These are phyloP conservation scores for Lasiosphaeria miniovina DNA, from an alignment of 495 filamentous ascomycete species.

Conservation along the genomic window DNA sequence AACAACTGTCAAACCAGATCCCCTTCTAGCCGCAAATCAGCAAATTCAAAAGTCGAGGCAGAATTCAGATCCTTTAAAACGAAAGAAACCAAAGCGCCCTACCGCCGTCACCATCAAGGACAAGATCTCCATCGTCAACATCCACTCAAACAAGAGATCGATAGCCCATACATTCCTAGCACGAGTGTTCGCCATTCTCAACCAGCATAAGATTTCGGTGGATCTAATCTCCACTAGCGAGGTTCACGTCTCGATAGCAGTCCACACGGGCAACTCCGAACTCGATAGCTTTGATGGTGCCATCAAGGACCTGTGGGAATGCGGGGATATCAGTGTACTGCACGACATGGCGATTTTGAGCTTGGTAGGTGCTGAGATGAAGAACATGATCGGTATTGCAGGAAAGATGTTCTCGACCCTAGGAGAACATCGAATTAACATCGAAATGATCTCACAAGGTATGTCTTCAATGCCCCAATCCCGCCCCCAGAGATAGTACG, in stretches of 20 bases:
- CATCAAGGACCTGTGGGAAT: constrained; percentile 63
- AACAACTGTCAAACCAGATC: constrained; percentile 74
- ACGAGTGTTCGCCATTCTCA: constrained; percentile 81
- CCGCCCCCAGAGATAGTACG: not conserved
- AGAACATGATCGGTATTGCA: constrained; percentile 87
- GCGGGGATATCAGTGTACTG: constrained; percentile 81
- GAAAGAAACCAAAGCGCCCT: constrained; percentile 51
- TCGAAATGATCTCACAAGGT: constrained; percentile 98
- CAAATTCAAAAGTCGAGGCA: constrained; percentile 42
- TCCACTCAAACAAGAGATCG: constrained; percentile 84
- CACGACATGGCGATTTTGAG: constrained; percentile 88
- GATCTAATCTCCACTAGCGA: constrained; percentile 93
- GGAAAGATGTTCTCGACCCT: constrained; percentile 87
- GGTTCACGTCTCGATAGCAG: constrained; percentile 92
- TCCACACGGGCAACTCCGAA: constrained; percentile 73
- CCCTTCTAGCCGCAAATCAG: constrained; percentile 42
- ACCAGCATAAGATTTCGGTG: constrained; percentile 74
- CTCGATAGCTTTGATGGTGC: constrained; percentile 62
- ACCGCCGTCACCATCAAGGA: constrained; percentile 96
- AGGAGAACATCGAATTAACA: constrained; percentile 84
- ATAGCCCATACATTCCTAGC: constrained; percentile 83
- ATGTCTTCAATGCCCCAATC: constrained; percentile 28
- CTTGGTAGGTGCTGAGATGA: constrained; percentile 90
- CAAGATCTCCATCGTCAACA: constrained; percentile 87
- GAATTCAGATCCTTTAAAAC: constrained; percentile 40